phyloP scores from a whole-genome alignment of 1,284 basidiomycete species.

The Sphaerobolus stellatus region DNA sequence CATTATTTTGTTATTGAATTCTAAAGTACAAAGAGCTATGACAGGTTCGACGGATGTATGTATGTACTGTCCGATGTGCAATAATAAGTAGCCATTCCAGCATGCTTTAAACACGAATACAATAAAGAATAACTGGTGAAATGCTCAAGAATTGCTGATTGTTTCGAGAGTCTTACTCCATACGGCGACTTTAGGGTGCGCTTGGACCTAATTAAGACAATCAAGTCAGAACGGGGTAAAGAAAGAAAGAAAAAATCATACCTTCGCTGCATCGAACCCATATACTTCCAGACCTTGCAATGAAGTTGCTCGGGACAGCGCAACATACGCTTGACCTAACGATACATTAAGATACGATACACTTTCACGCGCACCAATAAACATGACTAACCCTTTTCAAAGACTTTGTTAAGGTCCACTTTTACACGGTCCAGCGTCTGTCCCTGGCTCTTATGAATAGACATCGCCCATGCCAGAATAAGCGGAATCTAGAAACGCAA shows the following conservation, averaged over 20 bases:
- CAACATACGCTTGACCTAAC: conserved; percentile 90
- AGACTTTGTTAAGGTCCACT: conserved; percentile 76
- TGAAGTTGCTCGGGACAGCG: conserved; percentile 90
- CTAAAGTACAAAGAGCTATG: too few relatives aligned
- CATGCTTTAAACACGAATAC: too few relatives aligned
- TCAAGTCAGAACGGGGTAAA: conserved; percentile 15
- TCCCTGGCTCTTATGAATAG: conserved; percentile 93
- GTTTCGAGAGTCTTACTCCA: conserved; percentile 66
- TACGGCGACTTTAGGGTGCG: conserved; percentile 54
- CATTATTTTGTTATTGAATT: too few relatives aligned
- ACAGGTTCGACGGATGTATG: too few relatives aligned
- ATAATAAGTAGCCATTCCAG: too few relatives aligned
- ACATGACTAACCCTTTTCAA: conserved; percentile 75
- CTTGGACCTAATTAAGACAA: conserved; percentile 34
- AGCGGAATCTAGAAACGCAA: conserved; percentile 58
- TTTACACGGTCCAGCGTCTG: conserved; percentile 86
- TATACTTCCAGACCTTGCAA: conserved; percentile 89
- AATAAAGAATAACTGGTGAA: too few relatives aligned
- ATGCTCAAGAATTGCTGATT: too few relatives aligned
- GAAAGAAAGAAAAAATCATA: conserved; percentile 32
- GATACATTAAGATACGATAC: neutral
- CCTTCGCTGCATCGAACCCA: conserved; percentile 82
- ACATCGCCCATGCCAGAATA: conserved; percentile 92
- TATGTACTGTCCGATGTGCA: too few relatives aligned
- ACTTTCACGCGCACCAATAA: neutral